Conservation (phyloP, 1,139 yeast genomes). For the Yamadazyma dendronema region DNA sequence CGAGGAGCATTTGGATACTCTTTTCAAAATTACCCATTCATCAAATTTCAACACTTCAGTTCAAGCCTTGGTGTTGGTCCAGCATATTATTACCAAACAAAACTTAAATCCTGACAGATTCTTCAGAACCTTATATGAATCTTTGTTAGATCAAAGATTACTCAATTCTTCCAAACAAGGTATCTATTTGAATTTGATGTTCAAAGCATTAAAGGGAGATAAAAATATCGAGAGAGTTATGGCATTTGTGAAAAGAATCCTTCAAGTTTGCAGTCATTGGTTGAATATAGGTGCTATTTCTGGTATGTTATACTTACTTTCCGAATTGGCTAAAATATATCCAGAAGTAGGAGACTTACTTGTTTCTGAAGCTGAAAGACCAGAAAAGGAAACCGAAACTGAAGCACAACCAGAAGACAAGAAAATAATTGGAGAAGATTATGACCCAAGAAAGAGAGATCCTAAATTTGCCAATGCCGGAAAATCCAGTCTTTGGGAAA, state of each 20-base stretch:
- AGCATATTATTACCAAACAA: slow-evolving; percentile 67
- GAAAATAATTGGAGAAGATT: slow-evolving; percentile 24
- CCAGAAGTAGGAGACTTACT: slow-evolving; percentile 46
- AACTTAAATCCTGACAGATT: slow-evolving; percentile 67
- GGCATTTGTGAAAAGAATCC: slow-evolving; percentile 88
- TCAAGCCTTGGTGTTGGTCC: slow-evolving; percentile 83
- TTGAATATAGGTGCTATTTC: slow-evolving; percentile 82
- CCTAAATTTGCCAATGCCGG: slow-evolving; percentile 86
- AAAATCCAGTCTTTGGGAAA: slow-evolving; percentile 83
- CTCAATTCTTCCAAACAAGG: slow-evolving; percentile 85
- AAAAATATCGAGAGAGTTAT: slow-evolving; percentile 61
- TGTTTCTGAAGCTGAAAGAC: slow-evolving; percentile 24
- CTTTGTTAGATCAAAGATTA: slow-evolving; percentile 81
- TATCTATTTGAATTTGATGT: slow-evolving; percentile 80
- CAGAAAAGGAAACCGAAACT: slow-evolving; percentile 26
- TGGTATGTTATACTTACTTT: slow-evolving; percentile 81
- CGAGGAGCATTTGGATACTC: slow-evolving; percentile 74
- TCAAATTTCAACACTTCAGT: slow-evolving; percentile 92
- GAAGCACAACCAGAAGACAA: slow-evolving; percentile 22
- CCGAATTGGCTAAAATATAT: slow-evolving; percentile 52
- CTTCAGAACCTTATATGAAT: slow-evolving; percentile 86
- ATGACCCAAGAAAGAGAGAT: slow-evolving; percentile 88
- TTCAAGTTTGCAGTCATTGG: slow-evolving; percentile 86
- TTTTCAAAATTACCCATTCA: slow-evolving; percentile 89
- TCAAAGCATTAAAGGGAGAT: slow-evolving; percentile 80